A percentile compares a stretch with the other conserved stretches of the same genome.
phyloP scores from a whole-genome alignment of 805 yeast species.

The Soucietia sequanensis region DNA sequence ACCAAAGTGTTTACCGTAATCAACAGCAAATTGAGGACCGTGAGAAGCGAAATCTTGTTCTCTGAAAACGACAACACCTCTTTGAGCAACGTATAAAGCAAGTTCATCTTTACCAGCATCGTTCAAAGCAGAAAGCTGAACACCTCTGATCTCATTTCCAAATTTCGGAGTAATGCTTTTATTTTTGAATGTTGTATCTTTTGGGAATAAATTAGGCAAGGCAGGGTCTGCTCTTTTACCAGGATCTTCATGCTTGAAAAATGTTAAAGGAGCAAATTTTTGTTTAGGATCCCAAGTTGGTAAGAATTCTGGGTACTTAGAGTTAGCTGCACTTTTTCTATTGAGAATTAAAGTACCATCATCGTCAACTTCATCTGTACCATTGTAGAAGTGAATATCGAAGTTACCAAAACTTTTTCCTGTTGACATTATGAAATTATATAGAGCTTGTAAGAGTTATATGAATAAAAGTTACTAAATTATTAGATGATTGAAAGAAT shows the following conservation, averaged over 20 bases:
- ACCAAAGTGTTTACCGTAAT: conserved; percentile 5
- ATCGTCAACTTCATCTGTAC: conserved; percentile 46
- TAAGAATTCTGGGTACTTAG: conserved; percentile 53
- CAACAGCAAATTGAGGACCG: conserved; percentile 40
- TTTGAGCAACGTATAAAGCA: conserved; percentile 66
- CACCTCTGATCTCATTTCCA: conserved; percentile 61
- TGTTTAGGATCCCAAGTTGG: conserved; percentile 70
- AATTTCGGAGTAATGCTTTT: conserved; percentile 63
- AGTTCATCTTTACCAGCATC: conserved; percentile 63
- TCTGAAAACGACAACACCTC: conserved; percentile 67
- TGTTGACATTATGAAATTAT: too few species aligned
- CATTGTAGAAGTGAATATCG: conserved; percentile 51
- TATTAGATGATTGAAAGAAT: too few species aligned
- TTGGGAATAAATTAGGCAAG: conserved; percentile 50
- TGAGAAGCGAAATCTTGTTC: conserved; percentile 42
- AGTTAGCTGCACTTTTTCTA: conserved; percentile 30
- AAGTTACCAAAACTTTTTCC: conserved; percentile 27
- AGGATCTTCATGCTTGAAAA: conserved; percentile 58
- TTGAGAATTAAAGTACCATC: conserved; percentile 51
- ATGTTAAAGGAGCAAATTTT: conserved; percentile 49
- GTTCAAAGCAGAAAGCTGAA: conserved; percentile 56
- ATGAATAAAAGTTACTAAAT: too few species aligned
- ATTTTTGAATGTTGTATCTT: conserved; percentile 19
- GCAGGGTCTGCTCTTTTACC: conserved; percentile 61
- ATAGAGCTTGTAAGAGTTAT: too few species aligned